Base-by-base conservation (phyloP, 176 grass and related monocot genomes). In the Eleusine indica region DNA sequence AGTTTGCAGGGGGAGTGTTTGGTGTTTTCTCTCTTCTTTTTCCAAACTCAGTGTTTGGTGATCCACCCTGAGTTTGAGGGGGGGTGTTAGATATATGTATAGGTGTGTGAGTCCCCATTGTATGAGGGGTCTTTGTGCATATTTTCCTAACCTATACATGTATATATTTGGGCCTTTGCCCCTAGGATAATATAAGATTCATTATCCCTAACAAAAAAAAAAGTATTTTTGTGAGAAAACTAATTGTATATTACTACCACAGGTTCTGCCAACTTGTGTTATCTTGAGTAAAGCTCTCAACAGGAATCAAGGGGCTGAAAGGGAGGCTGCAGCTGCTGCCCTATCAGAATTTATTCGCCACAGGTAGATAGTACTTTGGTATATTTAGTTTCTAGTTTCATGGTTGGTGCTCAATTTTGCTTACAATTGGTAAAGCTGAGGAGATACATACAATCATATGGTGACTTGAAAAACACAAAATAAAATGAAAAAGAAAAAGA, bases 251-350 rank as follows among this genome's bases (percentile, higher is more conserved):
- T 66, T 90, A 68, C 73, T 53, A 88, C 73, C 32, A 74, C 75
- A 98, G 96, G 93, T 98, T 85, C 80, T 86, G 19, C 96, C 92
- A 49, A 98, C 88, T 80, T 95, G 96, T 70, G 68, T 70, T 84
- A 95, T 95, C 77, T 88, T 98, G 70, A 83, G 85, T 80, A 98
- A 93, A 91, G 91, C 92, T 74, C 85, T 98, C 42, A 85, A 88
- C 83, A 93, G 91, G 85, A 93, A 91, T 72, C 93, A 98, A 81
- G 93, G 35, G 75, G 85, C 88, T 91, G 90, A 93, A 93, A 93
- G 96, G 73, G 96, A 95, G 85, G 96, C 96, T 70, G 92, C 96
- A 83, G 92, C 92, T 85, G 87, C 96, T 76, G 93, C 96, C 61
- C 85, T 95, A 51, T 95, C 96, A 63, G 96, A 98, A 72, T 98